These are phyloP conservation scores for Epithemia pelagica DNA, from an alignment of 108 stramenopile species.

Conservation along the genomic window DNA sequence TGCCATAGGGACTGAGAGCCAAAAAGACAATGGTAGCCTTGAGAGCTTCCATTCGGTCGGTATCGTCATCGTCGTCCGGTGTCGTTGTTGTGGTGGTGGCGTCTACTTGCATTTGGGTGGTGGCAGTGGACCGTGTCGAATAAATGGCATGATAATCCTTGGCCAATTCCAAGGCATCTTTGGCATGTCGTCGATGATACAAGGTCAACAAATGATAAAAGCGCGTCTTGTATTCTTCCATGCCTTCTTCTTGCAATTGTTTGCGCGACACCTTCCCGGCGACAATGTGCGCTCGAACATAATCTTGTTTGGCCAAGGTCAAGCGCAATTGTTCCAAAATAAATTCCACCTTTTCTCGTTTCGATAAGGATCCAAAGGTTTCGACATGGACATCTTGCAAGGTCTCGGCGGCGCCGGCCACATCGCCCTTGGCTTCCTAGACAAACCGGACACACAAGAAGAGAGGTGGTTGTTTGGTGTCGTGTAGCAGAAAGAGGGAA, in stretches of 20 bases:
- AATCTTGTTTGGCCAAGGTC: constrained; percentile 90
- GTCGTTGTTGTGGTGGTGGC: neutral
- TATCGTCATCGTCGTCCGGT: too few species aligned
- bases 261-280: constrained; percentile 92
- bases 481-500: constrained; percentile 1
- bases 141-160: constrained; percentile 91
- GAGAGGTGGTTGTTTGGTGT: neutral
- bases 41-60: constrained; percentile 33
- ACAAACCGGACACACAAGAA: neutral
- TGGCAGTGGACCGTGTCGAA: constrained; percentile 29
- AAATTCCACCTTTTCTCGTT: constrained; percentile 97
- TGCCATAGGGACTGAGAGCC: constrained; percentile 70
- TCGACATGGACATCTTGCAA: constrained; percentile 98
- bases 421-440: constrained; percentile 76
- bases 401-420: constrained; percentile 79
- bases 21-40: constrained; percentile 85
- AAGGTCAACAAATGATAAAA: constrained; percentile 87
- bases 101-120: too few species aligned
- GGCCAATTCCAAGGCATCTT: constrained; percentile 87
- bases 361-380: constrained; percentile 94
- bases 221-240: constrained; percentile 86
- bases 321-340: constrained; percentile 98
- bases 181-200: constrained; percentile 80
- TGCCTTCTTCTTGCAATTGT: constrained; percentile 79
- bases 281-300: constrained; percentile 90